Percentiles rank a stretch among this genome's conserved stretches.
Evolutionary conservation across 2,329 filamentous ascomycete species (phyloP).

Genomic region (Alternaria solani): DNA sequence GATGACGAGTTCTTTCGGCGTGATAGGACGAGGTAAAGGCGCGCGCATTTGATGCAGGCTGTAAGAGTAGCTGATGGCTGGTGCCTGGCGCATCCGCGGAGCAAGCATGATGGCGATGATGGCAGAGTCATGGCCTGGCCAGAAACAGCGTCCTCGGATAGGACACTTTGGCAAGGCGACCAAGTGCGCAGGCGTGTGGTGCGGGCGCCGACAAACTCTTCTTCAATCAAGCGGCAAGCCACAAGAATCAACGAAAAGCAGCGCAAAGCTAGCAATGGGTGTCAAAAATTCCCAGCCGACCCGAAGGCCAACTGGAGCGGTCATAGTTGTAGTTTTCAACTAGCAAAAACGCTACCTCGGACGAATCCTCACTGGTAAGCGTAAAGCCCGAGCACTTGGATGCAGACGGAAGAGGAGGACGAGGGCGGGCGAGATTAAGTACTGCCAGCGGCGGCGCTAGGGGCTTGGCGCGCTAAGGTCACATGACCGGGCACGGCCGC

Average conservation of each 20-base stretch:
- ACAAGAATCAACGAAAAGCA: constrained; percentile 42
- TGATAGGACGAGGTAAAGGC: neutral
- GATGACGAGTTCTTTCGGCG: neutral
- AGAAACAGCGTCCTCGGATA: too few species aligned
- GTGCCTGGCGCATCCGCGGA: neutral
- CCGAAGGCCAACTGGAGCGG: constrained; percentile 75
- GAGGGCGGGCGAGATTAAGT: constrained; percentile 16
- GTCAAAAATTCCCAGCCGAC: constrained; percentile 83
- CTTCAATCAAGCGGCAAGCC: constrained; percentile 40
- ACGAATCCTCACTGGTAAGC: constrained; percentile 87
- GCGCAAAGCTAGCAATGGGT: constrained; percentile 42
- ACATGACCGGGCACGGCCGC: constrained; percentile 17
- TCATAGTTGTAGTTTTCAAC: constrained; percentile 84
- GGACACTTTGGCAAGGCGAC: neutral
- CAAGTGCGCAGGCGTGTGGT: neutral
- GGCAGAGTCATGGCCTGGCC: neutral
- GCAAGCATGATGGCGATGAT: neutral
- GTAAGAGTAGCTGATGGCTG: neutral
- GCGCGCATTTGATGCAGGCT: neutral
- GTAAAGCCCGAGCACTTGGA: constrained; percentile 75
- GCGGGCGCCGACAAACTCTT: constrained; percentile 28
- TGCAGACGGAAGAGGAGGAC: constrained; percentile 13
- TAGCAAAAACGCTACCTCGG: constrained; percentile 89
- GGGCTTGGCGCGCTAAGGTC: constrained; percentile 29
- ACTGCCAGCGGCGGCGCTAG: constrained; percentile 6